Evolutionary conservation across 108 stramenopile genomes (phyloP), one percentile per base, ranked within the genome.

Genomic region (Aureococcus anophagefferens): DNA sequence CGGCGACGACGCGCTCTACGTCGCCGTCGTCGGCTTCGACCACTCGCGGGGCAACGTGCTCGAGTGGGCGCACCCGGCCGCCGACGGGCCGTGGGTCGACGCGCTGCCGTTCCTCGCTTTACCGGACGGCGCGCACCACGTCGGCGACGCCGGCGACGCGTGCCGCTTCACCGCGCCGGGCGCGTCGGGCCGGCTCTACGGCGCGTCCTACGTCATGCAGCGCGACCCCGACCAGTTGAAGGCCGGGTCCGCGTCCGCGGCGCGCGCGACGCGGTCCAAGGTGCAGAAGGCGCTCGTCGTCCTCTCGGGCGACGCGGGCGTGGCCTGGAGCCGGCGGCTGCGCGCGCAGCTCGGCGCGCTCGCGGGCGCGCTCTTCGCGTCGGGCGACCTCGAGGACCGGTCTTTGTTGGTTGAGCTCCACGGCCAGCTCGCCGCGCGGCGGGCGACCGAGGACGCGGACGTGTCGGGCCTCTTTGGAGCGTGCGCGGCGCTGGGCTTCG

Each of bases 141-240:
- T 25, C 25, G 51, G 21, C 21, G 25, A 1, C 21, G 25, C 4
- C 7, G 51, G 25, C 51, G 51, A 59, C 21, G 14, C 3, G 51
- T 16, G 21, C 3, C 1, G 25, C 21, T 59, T 59, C 25, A 44
- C 40, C 9, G n/a, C n/a, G n/a, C n/a, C n/a, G n/a, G n/a, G n/a
- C n/a, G n/a, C n/a, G n/a, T n/a, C n/a, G n/a, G n/a, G n/a, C n/a
- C 51, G 51, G 51, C 51, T 59, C 51, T 59, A 59, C 51, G 51
- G 51, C 51, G 17, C 3, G 7, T 25, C 51, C 21, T 59, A 11
- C 51, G 51, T 59, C 51, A 59, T 59, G 21, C 51, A 59, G 51
- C 7, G 0, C 51, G 21, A 1, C 21, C 21, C 25, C 51, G 14
- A 16, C 14, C 7, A 59, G 25, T 25, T 59, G 3, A 25, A 3